A percentile compares a stretch with the other conserved stretches of the same genome.
phyloP scores from a whole-genome alignment of 2,329 filamentous ascomycete genomes.

The Xylariaceae sp. region DNA sequence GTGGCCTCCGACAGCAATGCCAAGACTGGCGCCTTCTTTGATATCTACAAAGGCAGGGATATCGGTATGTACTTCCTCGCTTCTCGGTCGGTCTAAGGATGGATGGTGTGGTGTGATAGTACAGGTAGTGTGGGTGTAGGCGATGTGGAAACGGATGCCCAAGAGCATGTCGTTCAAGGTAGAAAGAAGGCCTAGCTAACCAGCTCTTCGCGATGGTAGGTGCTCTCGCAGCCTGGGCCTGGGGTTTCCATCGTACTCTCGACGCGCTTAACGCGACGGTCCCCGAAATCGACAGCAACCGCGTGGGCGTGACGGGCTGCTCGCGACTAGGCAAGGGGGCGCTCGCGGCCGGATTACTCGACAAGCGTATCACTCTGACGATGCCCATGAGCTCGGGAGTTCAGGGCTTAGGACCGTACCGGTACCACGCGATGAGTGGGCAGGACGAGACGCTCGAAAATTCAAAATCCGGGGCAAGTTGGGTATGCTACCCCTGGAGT shows the following conservation, averaged over 20 bases:
- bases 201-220: slow-evolving; percentile 39
- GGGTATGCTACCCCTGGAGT: too few species aligned
- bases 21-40: slow-evolving; percentile 58
- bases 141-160: too few species aligned
- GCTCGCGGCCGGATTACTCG: slow-evolving; percentile 58
- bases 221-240: slow-evolving; percentile 61
- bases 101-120: too few species aligned
- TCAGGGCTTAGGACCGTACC: slow-evolving; percentile 61
- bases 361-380: slow-evolving; percentile 59
- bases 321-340: slow-evolving; percentile 62
- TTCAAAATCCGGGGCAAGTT: slow-evolving; percentile 58
- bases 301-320: slow-evolving; percentile 59
- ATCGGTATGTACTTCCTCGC: slow-evolving; percentile 55
- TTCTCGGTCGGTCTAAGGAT: too few species aligned
- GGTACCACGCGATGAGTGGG: slow-evolving; percentile 53
- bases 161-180: too few species aligned
- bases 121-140: too few species aligned
- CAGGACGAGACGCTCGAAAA: slow-evolving; percentile 57
- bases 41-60: slow-evolving; percentile 55
- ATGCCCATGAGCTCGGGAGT: slow-evolving; percentile 64
- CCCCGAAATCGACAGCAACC: slow-evolving; percentile 51
- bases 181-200: background rate
- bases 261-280: slow-evolving; percentile 58
- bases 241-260: slow-evolving; percentile 60
- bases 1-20: slow-evolving; percentile 57